phyloP scores from a whole-genome alignment of 164 flowering plant genomes.

The Magnolia changhungtana region DNA sequence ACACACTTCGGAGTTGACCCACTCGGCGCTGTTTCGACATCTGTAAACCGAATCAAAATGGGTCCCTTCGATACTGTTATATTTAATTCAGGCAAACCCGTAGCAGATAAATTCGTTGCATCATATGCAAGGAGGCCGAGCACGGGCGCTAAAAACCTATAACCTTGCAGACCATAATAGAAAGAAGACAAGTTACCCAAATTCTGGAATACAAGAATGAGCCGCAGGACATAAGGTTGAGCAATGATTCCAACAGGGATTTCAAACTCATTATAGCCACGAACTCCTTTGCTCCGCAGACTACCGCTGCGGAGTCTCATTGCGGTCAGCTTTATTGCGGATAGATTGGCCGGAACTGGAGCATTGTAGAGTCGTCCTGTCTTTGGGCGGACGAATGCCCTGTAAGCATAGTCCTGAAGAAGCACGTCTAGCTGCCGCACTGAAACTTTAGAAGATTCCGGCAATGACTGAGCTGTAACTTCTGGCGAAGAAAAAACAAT shows the following conservation, averaged over 20 bases:
- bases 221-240: slow-evolving; percentile 74
- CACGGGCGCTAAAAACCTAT: slow-evolving; percentile 63
- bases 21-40: slow-evolving; percentile 28
- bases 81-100: slow-evolving; percentile 48
- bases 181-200: slow-evolving; percentile 61
- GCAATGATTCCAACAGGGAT: slow-evolving; percentile 63
- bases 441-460: not conserved
- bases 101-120: slow-evolving; percentile 61
- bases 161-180: slow-evolving; percentile 56
- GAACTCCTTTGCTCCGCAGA: slow-evolving; percentile 48
- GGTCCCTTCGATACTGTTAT: slow-evolving; percentile 45
- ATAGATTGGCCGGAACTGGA: slow-evolving; percentile 52
- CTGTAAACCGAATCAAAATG: slow-evolving; percentile 41
- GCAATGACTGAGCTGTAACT: slow-evolving; percentile 33
- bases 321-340: slow-evolving; percentile 61
- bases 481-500: slow-evolving; percentile 20
- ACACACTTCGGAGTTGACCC: slow-evolving; percentile 56
- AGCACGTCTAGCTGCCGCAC: slow-evolving; percentile 55
- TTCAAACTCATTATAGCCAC: slow-evolving; percentile 48
- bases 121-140: slow-evolving; percentile 78
- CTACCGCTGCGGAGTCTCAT: slow-evolving; percentile 88
- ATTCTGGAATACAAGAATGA: slow-evolving; percentile 79
- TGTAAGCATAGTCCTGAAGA: slow-evolving; percentile 87
- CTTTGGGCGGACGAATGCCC: slow-evolving; percentile 54
- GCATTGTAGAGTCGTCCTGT: slow-evolving; percentile 63